Evolutionary conservation across 1,284 basidiomycete genomes (phyloP).

Genomic region (Papiliotrema fonsecae): DNA sequence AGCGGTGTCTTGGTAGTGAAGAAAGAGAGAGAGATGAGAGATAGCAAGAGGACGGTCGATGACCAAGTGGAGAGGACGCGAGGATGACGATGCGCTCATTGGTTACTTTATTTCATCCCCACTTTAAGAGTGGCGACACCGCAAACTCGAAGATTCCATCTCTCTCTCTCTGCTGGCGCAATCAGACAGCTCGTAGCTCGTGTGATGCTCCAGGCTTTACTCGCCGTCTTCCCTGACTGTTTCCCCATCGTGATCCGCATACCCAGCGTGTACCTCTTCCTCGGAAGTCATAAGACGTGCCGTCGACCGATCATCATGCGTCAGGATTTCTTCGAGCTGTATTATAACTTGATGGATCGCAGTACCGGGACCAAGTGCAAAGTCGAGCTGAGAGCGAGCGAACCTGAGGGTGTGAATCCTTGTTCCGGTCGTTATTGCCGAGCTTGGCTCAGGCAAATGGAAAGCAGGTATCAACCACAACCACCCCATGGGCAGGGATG

Average conservation of each 20-base stretch:
- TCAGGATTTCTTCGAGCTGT: conserved; percentile 22
- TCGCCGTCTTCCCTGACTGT: conserved; percentile 21
- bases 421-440: conserved; percentile 39
- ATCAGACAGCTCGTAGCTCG: too few relatives aligned
- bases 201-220: too few relatives aligned
- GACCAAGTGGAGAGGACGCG: background rate
- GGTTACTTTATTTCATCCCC: background rate
- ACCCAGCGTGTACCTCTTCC: conserved; percentile 21
- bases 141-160: background rate
- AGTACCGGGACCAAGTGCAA: conserved; percentile 65
- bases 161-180: too few relatives aligned
- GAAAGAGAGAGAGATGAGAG: background rate
- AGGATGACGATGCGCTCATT: background rate
- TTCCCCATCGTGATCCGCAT: conserved; percentile 18
- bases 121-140: too few relatives aligned
- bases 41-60: background rate
- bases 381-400: conserved; percentile 59
- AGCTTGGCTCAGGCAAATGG: conserved; percentile 58
- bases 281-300: conserved; percentile 23
- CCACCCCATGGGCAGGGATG: conserved; percentile 73
- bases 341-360: conserved; percentile 58
- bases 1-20: too few relatives aligned
- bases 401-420: conserved; percentile 51
- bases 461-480: conserved; percentile 77
- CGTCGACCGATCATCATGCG: conserved; percentile 11